phyloP scores from a whole-genome alignment of 169 alveolate genomes.

The Theileria parva region DNA sequence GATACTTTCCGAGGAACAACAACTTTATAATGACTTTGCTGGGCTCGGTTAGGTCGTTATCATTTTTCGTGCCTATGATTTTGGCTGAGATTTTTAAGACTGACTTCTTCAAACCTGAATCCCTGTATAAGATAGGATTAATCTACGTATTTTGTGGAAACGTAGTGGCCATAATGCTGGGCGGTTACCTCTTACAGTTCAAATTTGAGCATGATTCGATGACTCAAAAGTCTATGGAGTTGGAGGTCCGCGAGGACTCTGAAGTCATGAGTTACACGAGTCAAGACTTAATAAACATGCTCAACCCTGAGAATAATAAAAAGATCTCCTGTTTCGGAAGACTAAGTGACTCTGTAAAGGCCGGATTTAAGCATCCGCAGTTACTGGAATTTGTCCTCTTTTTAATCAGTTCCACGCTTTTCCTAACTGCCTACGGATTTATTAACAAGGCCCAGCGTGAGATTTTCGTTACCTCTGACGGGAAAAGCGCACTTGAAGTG shows the following conservation, averaged over 20 bases:
- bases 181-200: conserved; percentile 21
- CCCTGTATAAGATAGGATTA: conserved; percentile 23
- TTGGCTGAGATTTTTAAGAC: conserved; percentile 11
- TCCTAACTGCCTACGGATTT: conserved; percentile 40
- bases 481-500: not conserved
- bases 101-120: not conserved
- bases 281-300: not conserved
- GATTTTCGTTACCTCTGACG: conserved; percentile 10
- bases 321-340: not conserved
- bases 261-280: not conserved
- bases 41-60: conserved; percentile 49
- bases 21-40: conserved; percentile 34
- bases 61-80: conserved; percentile 39
- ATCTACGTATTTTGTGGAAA: conserved; percentile 16
- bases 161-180: conserved; percentile 14
- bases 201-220: not conserved
- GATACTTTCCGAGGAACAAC: conserved; percentile 38
- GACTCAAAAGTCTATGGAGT: not conserved
- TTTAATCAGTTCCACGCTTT: not conserved
- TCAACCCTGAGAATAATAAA: not conserved
- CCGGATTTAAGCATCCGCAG: conserved; percentile 8
- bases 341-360: not conserved
- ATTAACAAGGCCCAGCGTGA: conserved; percentile 52
- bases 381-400: conserved; percentile 22
- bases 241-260: not conserved